Conservation (phyloP, 768 basidiomycete genomes). For the Lactarius psammicola region DNA sequence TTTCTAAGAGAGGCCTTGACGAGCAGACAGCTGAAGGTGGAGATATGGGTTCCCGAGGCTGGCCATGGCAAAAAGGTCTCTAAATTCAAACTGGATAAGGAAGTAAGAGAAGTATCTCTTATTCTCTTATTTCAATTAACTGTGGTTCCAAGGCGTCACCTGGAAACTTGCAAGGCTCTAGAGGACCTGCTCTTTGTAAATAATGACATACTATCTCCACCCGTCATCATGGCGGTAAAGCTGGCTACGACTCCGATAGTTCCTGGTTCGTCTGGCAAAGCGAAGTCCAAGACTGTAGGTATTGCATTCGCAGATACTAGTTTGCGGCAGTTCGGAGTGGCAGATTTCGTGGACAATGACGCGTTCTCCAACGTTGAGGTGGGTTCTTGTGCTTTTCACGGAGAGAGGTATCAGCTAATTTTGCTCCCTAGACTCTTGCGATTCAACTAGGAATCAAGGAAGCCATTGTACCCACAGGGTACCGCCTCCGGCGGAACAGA, state of each 20-base stretch:
- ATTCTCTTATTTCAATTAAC: slow-evolving; percentile 4
- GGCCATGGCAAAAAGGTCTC: slow-evolving; percentile 71
- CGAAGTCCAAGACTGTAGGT: slow-evolving; percentile 73
- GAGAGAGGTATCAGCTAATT: slow-evolving; percentile 6
- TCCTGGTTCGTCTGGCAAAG: slow-evolving; percentile 42
- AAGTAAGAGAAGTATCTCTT: slow-evolving; percentile 45
- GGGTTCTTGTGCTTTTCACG: slow-evolving; percentile 17
- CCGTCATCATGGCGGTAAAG: slow-evolving; percentile 88
- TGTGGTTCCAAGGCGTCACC: slow-evolving; percentile 58
- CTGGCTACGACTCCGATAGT: slow-evolving; percentile 53
- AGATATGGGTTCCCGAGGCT: slow-evolving; percentile 81
- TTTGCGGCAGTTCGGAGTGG: slow-evolving; percentile 77
- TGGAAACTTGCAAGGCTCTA: slow-evolving; percentile 60
- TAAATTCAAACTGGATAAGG: slow-evolving; percentile 79
- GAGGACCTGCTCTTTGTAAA: slow-evolving; percentile 67
- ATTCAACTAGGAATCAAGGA: slow-evolving; percentile 99
- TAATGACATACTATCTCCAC: slow-evolving; percentile 76
- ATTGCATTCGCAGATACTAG: slow-evolving; percentile 92
- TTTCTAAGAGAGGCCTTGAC: slow-evolving; percentile 90
- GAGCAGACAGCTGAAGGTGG: slow-evolving; percentile 82
- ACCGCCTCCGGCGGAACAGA: slow-evolving; percentile 69
- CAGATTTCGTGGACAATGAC: slow-evolving; percentile 93
- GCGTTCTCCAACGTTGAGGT: slow-evolving; percentile 95
- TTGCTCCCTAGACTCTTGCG: slow-evolving; percentile 66
- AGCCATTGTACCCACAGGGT: slow-evolving; percentile 78